Evolutionary conservation across 257 asterid species (phyloP), one percentile per base, ranked within the genome.

Genomic region (Plantago ovata): DNA sequence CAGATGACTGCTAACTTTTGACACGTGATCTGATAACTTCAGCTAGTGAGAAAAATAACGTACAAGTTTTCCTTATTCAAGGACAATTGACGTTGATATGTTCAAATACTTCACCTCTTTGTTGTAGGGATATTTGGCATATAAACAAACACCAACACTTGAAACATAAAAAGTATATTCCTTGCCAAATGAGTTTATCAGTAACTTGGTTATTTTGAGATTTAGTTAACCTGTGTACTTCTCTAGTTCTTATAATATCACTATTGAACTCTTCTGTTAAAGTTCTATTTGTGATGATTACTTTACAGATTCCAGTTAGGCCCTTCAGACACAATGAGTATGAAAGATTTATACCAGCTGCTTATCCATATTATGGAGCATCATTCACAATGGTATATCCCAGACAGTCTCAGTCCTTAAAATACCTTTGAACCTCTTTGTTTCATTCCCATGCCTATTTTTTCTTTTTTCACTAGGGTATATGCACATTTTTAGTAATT

Each of bases 261-360:
- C 40, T 53, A 53, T 64, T 32, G 42, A 24, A 18, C 53, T 20
- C 24, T 55, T 52, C 12, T 67, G 60, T 58, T 32, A 65, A 53
- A 58, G 38, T 20, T 16, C 56, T 57, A 10, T 36, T 42, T 52
- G 42, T 10, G 44, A 62, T 72, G 67, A 48, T 63, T 24, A 18
- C 61, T 56, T 44, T 70, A 77, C 95, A 90, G 98, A 90, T 90
- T 66, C 98, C 98, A 46, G 98, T 90, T 60, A 83, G 96, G 28
- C 98, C 98, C n/a, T 90, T 68, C 85, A 83, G 85, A 50, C 98
- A 90, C 60, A 81, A 87, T 9, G 96, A 90, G 72, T 90, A 90
- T 33, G 98, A 90, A 62, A 81, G 98, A 72, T 90, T 90, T 62
- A 76, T 90, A 62, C 72, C 89, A 45, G 78, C 96, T 56, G 96